Percentiles rank a stretch among this genome's conserved stretches.
These are phyloP conservation scores for Manihot esculenta DNA, from an alignment of 441 rosid species.

Conservation along the genomic window DNA sequence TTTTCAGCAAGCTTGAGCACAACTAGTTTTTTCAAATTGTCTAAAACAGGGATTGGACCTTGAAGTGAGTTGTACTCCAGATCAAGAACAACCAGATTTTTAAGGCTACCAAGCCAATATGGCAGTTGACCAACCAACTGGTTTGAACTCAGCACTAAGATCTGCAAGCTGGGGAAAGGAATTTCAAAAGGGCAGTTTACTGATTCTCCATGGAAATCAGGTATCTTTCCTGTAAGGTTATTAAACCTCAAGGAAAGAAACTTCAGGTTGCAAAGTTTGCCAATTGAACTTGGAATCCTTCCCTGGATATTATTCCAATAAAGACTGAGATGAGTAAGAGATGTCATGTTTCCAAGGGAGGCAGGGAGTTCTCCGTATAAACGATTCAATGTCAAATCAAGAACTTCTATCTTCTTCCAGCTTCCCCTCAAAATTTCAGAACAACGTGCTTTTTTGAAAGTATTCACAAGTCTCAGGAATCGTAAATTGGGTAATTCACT, in stretches of 20 bases:
- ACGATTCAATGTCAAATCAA: constrained; percentile 39
- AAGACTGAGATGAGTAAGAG: constrained; percentile 17
- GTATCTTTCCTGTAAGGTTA: constrained; percentile 23
- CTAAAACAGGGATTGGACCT: constrained; percentile 3
- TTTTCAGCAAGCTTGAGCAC: constrained; percentile 31
- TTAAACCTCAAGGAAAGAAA: constrained; percentile 34
- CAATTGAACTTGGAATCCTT: not conserved
- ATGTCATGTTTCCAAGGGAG: constrained; percentile 30
- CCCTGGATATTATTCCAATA: constrained; percentile 10
- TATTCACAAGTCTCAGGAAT: constrained; percentile 24
- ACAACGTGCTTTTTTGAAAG: constrained; percentile 25
- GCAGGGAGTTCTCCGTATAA: constrained; percentile 41
- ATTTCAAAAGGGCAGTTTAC: constrained; percentile 5
- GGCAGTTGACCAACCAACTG: constrained; percentile 35
- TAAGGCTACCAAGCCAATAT: constrained; percentile 24
- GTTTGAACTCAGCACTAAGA: not conserved
- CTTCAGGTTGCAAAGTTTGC: constrained; percentile 1
- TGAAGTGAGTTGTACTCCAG: not conserved
- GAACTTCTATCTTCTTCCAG: constrained; percentile 35
- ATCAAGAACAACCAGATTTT: not conserved
- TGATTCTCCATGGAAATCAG: not conserved
- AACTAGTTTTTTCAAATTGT: not conserved
- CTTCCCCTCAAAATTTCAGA: constrained; percentile 32
- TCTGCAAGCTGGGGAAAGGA: not conserved
- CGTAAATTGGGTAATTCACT: constrained; percentile 31